phyloP scores from a whole-genome alignment of 441 rosid genomes.

The Biscutella laevigata region DNA sequence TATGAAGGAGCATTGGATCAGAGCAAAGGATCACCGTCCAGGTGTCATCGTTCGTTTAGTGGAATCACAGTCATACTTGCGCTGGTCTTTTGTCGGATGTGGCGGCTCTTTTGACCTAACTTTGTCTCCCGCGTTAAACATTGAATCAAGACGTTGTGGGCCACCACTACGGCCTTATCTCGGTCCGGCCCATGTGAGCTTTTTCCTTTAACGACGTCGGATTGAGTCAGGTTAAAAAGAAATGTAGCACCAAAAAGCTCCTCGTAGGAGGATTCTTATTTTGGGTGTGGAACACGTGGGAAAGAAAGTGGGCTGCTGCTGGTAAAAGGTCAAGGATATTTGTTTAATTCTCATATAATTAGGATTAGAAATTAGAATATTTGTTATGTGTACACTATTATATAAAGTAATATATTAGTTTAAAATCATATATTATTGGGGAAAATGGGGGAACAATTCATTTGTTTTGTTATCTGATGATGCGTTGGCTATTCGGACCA shows the following conservation, averaged over 20 bases:
- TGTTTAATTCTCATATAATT: slow-evolving; percentile 11
- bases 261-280: not conserved
- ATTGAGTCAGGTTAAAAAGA: slow-evolving; percentile 11
- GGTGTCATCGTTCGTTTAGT: slow-evolving; percentile 42
- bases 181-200: slow-evolving; percentile 20
- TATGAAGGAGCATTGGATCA: slow-evolving; percentile 55
- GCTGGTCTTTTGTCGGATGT: slow-evolving; percentile 44
- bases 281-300: slow-evolving; percentile 21
- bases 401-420: slow-evolving; percentile 16
- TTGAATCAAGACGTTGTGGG: slow-evolving; percentile 10
- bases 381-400: slow-evolving; percentile 20
- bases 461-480: slow-evolving; percentile 21
- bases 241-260: not conserved
- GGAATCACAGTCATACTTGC: slow-evolving; percentile 27
- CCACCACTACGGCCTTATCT: slow-evolving; percentile 11
- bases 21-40: slow-evolving; percentile 38
- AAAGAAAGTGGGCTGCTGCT: slow-evolving; percentile 17
- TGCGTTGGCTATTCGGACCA: slow-evolving; percentile 13
- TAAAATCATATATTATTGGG: not conserved
- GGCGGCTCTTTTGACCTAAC: slow-evolving; percentile 34
- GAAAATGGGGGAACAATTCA: slow-evolving; percentile 16
- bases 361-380: slow-evolving; percentile 15
- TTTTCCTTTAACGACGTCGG: slow-evolving; percentile 17
- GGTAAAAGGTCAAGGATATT: slow-evolving; percentile 11
- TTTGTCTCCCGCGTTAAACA: slow-evolving; percentile 15